These are phyloP conservation scores for Blastobotrys capitulatus DNA, from an alignment of 1,139 yeast genomes.

Conservation along the genomic window DNA sequence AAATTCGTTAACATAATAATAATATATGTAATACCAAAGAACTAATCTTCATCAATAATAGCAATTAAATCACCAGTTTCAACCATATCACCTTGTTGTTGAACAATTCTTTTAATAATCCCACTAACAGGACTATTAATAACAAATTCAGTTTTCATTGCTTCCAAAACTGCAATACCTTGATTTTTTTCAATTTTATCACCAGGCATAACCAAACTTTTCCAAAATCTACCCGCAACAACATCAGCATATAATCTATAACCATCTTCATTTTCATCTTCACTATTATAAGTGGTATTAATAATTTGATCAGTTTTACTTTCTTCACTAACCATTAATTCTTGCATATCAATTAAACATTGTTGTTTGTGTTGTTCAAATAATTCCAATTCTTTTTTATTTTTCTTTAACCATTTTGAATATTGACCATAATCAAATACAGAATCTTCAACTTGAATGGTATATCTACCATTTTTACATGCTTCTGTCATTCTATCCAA, in stretches of 20 bases:
- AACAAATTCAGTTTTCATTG: conserved; percentile 97
- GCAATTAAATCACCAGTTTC: conserved; percentile 94
- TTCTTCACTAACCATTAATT: conserved; percentile 7
- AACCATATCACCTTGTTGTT: conserved; percentile 88
- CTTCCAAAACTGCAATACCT: conserved; percentile 84
- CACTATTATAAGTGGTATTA: too few species aligned
- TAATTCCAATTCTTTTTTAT: conserved; percentile 64
- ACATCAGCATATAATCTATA: conserved; percentile 88
- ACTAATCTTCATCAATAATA: conserved; percentile 34
- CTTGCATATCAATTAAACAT: conserved; percentile 46
- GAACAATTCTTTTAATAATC: conserved; percentile 69
- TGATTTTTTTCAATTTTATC: conserved; percentile 69
- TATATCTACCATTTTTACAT: conserved; percentile 74
- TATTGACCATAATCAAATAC: conserved; percentile 81
- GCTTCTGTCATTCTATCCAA: conserved; percentile 67
- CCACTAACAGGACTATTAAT: conserved; percentile 71
- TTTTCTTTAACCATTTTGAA: conserved; percentile 68
- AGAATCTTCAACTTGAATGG: conserved; percentile 66
- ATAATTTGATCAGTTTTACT: neutral
- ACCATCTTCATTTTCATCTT: conserved; percentile 40
- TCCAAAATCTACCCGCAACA: conserved; percentile 93
- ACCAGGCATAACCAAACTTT: conserved; percentile 77
- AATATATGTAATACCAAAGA: too few species aligned
- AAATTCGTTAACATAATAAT: too few species aligned
- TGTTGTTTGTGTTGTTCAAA: conserved; percentile 72